Conservation (phyloP, 2,329 filamentous ascomycete genomes). For the Escovopsis weberi region DNA sequence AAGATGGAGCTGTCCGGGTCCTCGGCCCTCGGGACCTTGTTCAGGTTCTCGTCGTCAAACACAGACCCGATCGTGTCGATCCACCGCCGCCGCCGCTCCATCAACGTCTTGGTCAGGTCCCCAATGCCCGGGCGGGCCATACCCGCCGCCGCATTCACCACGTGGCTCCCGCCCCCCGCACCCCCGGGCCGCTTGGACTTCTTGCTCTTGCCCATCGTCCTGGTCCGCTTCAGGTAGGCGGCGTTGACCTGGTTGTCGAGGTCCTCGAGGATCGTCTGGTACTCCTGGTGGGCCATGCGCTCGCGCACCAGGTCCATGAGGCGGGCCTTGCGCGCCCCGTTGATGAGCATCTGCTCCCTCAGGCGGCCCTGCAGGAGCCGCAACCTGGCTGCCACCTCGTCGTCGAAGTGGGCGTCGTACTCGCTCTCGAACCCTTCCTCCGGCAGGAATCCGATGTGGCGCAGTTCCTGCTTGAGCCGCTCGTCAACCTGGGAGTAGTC, state of each 20-base stretch:
- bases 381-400: constrained; percentile 82
- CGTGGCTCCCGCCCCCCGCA: constrained; percentile 55
- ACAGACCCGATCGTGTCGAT: constrained; percentile 82
- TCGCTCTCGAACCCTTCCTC: constrained; percentile 51
- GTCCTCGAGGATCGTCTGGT: constrained; percentile 91
- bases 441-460: constrained; percentile 77
- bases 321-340: constrained; percentile 79
- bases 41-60: constrained; percentile 68
- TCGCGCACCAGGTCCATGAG: constrained; percentile 80
- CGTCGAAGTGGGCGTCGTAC: constrained; percentile 82
- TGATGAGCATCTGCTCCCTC: constrained; percentile 69
- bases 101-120: constrained; percentile 77
- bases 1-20: constrained; percentile 61
- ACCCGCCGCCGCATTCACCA: constrained; percentile 40
- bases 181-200: constrained; percentile 73
- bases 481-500: constrained; percentile 83
- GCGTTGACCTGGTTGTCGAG: constrained; percentile 89
- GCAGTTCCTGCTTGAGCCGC: constrained; percentile 78
- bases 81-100: constrained; percentile 85
- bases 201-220: constrained; percentile 86
- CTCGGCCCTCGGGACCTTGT: constrained; percentile 50
- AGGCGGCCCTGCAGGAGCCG: constrained; percentile 73
- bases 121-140: constrained; percentile 70
- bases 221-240: constrained; percentile 88
- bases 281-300: constrained; percentile 92